Evolutionary conservation across 192 early-diverging fungal species (phyloP).

Genomic region (Coemansia sp.): DNA sequence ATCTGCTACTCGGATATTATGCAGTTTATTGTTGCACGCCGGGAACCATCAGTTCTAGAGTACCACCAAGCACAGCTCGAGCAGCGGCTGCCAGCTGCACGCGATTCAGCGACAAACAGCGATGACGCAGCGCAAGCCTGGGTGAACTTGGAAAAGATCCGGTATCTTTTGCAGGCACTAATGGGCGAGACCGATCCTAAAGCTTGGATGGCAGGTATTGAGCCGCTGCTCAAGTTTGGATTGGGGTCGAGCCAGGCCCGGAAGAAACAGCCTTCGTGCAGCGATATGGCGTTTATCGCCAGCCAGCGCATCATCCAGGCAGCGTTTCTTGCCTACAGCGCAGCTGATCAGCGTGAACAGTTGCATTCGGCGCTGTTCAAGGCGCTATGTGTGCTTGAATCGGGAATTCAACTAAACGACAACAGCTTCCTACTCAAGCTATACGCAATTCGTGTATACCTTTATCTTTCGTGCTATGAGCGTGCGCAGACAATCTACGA

Average conservation of each 20-base stretch:
- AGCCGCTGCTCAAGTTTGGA: slow-evolving; percentile 23
- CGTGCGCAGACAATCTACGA: slow-evolving; percentile 63
- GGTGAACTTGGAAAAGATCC: slow-evolving; percentile 33
- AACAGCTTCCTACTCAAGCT: slow-evolving; percentile 87
- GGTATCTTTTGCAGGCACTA: slow-evolving; percentile 45
- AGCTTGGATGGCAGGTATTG: slow-evolving; percentile 22
- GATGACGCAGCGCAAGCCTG: slow-evolving; percentile 27
- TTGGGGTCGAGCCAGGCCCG: slow-evolving; percentile 27
- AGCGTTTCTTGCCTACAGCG: slow-evolving; percentile 27
- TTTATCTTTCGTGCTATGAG: slow-evolving; percentile 61
- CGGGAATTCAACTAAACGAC: slow-evolving; percentile 69
- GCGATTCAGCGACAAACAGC: slow-evolving; percentile 6
- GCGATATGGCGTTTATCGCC: slow-evolving; percentile 43
- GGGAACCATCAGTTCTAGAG: not conserved
- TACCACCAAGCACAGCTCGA: slow-evolving; percentile 16
- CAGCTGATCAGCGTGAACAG: not conserved
- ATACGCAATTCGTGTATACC: slow-evolving; percentile 79
- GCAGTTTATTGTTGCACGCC: slow-evolving; percentile 28
- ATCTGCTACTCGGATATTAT: slow-evolving; percentile 51
- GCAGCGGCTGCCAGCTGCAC: slow-evolving; percentile 5
- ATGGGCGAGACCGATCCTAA: slow-evolving; percentile 18
- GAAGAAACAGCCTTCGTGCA: slow-evolving; percentile 28
- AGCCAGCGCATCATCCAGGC: slow-evolving; percentile 43
- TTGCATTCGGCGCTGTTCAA: slow-evolving; percentile 32
- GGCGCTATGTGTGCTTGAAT: slow-evolving; percentile 69